Percentiles rank a stretch among this genome's conserved stretches.
Evolutionary conservation across 208 protist genomes (phyloP).

Genomic region (Borovskyia barvae): DNA sequence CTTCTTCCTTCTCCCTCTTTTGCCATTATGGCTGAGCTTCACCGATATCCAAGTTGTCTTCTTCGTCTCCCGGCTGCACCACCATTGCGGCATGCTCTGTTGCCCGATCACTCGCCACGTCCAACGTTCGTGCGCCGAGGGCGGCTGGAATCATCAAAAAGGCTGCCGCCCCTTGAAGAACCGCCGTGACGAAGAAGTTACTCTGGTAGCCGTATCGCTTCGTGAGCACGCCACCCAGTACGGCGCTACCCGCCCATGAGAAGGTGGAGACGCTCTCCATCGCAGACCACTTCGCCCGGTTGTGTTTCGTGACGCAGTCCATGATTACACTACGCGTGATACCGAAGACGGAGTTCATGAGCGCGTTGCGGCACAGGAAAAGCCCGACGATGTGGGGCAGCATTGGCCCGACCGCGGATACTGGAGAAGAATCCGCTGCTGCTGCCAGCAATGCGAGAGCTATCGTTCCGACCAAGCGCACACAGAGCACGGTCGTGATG

Average conservation of each 20-base stretch:
- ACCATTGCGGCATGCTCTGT: too few relatives aligned
- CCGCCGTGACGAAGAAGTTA: constrained; percentile 48
- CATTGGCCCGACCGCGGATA: background rate
- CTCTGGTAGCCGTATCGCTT: constrained; percentile 36
- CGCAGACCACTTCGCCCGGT: constrained; percentile 56
- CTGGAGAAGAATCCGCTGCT: background rate
- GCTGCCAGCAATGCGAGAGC: constrained; percentile 26
- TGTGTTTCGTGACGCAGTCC: constrained; percentile 47
- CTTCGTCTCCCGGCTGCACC: too few relatives aligned
- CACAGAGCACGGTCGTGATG: constrained; percentile 27
- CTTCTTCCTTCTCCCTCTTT: background rate
- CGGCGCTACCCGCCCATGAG: constrained; percentile 66
- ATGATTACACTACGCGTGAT: constrained; percentile 71
- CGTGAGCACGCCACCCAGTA: constrained; percentile 48
- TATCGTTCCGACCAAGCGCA: constrained; percentile 33
- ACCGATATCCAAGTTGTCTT: too few relatives aligned
- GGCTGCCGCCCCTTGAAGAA: constrained; percentile 37
- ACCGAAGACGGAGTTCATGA: constrained; percentile 64
- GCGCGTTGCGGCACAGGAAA: constrained; percentile 48
- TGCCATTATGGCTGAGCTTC: background rate
- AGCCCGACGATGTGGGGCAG: constrained; percentile 11
- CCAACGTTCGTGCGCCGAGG: constrained; percentile 22
- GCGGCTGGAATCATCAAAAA: constrained; percentile 39
- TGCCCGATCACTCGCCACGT: too few relatives aligned
- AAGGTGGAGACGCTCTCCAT: constrained; percentile 65